Evolutionary conservation across 2,329 filamentous ascomycete species (phyloP), one percentile per base, ranked within the genome.

Genomic region (Fusarium coicis): DNA sequence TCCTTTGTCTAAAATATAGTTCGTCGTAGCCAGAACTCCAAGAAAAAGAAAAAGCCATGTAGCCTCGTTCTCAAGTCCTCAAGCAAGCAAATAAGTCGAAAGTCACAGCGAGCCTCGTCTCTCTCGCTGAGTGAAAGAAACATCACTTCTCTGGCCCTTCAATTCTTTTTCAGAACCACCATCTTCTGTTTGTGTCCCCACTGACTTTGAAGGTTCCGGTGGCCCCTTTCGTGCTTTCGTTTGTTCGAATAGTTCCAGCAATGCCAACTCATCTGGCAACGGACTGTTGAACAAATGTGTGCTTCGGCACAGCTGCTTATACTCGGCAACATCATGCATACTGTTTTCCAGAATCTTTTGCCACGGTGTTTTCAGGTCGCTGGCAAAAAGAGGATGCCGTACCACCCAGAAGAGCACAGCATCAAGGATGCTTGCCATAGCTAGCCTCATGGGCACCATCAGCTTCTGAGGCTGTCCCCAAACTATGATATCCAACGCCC

Each of bases 381-480:
- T 70, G 36, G 76, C 42, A 19, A 78, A 75, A 1, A 60, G 44
- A 7, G 76, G 70, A 21, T 79, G 77, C 4, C 74, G 70, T n/a
- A 79, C 62, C 15, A 82, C 44, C 76, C 76, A 78, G 63, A 75
- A 76, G 52, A 78, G 68, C 16, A 73, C 61, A 32, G 74, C 66
- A 47, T 82, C 80, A 26, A 82, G 46, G 10, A 82, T 58, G 8
- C 74, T 70, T n/a, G 77, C 80, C 70, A 83, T 65, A 4, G 77
- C 80, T 46, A 82, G 63, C 37, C 79, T 72, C 67, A 83, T 77
- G 6, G 79, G 80, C 65, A 73, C 63, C 74, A 81, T 78, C n/a
- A 79, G 60, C n/a, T 68, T 63, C 21, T 68, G 70, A 32, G 72
- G 53, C 10, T 66, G 58, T 26, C 78, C 64, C 14, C 67, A 58